Percentiles rank a stretch among this genome's conserved stretches.
These are phyloP conservation scores for Urtica urens DNA, from an alignment of 306 rosid species.

Conservation along the genomic window DNA sequence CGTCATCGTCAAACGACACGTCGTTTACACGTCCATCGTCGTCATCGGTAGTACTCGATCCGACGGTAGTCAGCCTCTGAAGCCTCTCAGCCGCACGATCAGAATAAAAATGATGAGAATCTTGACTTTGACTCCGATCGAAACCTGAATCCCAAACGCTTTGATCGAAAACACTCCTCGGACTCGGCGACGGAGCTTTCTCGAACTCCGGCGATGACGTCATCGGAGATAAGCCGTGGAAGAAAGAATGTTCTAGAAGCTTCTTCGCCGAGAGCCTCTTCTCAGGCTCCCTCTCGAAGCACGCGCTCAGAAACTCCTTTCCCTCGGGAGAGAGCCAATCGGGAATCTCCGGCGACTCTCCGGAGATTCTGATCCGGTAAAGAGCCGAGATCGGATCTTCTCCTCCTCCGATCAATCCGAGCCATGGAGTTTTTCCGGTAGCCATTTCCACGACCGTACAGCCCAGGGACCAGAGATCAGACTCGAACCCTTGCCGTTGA, in stretches of 20 bases:
- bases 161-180: constrained; percentile 39
- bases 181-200: constrained; percentile 5
- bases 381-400: constrained; percentile 30
- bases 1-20: too few species aligned
- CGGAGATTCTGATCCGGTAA: constrained; percentile 34
- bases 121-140: constrained; percentile 10
- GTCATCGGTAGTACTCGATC: constrained; percentile 5
- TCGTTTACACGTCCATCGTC: too few species aligned
- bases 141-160: constrained; percentile 14
- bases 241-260: constrained; percentile 40
- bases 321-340: constrained; percentile 23
- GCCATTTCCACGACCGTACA: constrained; percentile 53
- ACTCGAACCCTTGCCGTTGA: constrained; percentile 31
- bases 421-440: constrained; percentile 34
- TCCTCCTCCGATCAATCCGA: too few species aligned
- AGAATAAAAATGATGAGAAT: background rate
- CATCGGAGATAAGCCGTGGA: constrained; percentile 18
- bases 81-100: constrained; percentile 28
- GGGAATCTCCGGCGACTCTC: constrained; percentile 25
- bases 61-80: constrained; percentile 1
- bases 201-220: too few species aligned
- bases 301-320: constrained; percentile 33
- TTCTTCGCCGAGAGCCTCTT: constrained; percentile 33
- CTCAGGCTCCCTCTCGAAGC: constrained; percentile 27
- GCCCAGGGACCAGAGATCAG: constrained; percentile 49